Base-by-base conservation (phyloP, 83 land plant genomes). In the Picea abies region DNA sequence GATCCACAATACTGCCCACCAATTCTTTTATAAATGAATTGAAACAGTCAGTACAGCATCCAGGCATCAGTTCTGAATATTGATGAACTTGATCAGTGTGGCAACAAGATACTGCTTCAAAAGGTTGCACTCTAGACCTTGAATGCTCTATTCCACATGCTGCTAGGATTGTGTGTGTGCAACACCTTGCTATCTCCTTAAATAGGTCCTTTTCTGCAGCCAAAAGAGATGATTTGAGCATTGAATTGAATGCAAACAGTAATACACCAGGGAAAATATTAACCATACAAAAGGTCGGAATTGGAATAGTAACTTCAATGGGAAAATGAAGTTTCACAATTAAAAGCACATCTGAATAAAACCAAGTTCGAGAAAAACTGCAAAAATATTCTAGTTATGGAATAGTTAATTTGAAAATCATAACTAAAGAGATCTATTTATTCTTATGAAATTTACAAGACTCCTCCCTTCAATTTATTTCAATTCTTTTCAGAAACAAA, bases 131-230 rank as follows among this genome's bases (percentile, higher is more conserved):
- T 56, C 81, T 85, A 22, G 49, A 80, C 32, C 67, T 78, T 1
- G 49, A 44, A 64, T 87, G 90, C 41, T 84, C 84, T 62, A 82
- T 60, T 22, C 91, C 93, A 84, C 88, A 89, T 3, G 91, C 91
- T n/a, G 90, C 91, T 64, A 92, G 80, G 49, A 92, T 77, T 25
- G 94, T 89, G 81, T 89, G 89, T 23, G 90, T 92, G 0, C 90
- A 85, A 25, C 61, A 64, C 79, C 87, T 84, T 68, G 91, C 88
- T 12, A 89, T 83, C 52, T 83, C 87, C 85, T 91, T 84, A 71
- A 86, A 82, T 9, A 75, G 44, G 5, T 19, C 15, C 60, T 47
- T 58, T 19, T 75, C 93, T 91, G 79, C 83, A 84, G 22, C 23
- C 29, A 68, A 63, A 71, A 63, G 79, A 63, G 58, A 11, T 35